A percentile compares a stretch with the other conserved stretches of the same genome.
These are phyloP conservation scores for Podospora pseudoanserina DNA, from an alignment of 495 filamentous ascomycete genomes.

Conservation along the genomic window DNA sequence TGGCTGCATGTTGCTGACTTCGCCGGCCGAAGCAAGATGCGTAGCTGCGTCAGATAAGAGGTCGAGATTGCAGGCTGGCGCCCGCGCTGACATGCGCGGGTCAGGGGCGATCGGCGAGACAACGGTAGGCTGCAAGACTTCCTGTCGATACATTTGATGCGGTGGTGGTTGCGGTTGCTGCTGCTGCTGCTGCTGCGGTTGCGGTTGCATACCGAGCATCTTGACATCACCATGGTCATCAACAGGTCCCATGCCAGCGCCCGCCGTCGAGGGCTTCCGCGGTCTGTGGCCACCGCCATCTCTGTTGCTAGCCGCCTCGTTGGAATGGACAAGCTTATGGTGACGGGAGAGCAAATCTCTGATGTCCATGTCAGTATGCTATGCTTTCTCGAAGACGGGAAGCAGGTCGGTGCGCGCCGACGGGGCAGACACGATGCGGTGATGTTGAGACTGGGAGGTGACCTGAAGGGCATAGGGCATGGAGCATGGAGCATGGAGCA, in stretches of 20 bases:
- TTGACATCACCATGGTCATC: constrained; percentile 42
- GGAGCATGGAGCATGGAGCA: not conserved
- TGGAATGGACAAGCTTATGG: constrained; percentile 69
- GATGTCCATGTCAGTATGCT: constrained; percentile 52
- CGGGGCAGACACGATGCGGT: not conserved
- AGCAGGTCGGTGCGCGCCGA: not conserved
- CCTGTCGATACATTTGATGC: constrained; percentile 31
- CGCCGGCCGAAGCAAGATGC: constrained; percentile 46
- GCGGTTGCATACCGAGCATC: constrained; percentile 42
- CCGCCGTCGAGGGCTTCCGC: constrained; percentile 45
- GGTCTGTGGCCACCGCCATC: constrained; percentile 45
- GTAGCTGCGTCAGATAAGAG: constrained; percentile 51
- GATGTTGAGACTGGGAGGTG: not conserved
- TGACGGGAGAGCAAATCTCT: constrained; percentile 70
- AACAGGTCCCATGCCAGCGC: constrained; percentile 34
- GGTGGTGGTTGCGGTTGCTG: constrained; percentile 24
- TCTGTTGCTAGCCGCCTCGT: constrained; percentile 49
- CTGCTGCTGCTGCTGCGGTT: constrained; percentile 22
- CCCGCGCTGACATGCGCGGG: constrained; percentile 39
- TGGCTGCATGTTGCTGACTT: constrained; percentile 47
- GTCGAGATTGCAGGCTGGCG: constrained; percentile 50
- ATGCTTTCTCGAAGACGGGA: constrained; percentile 19
- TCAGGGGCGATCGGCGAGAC: constrained; percentile 39
- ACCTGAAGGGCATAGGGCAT: not conserved
- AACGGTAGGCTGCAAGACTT: constrained; percentile 37